Evolutionary conservation across 2,329 filamentous ascomycete genomes (phyloP).

Genomic region (Canariomyces notabilis): DNA sequence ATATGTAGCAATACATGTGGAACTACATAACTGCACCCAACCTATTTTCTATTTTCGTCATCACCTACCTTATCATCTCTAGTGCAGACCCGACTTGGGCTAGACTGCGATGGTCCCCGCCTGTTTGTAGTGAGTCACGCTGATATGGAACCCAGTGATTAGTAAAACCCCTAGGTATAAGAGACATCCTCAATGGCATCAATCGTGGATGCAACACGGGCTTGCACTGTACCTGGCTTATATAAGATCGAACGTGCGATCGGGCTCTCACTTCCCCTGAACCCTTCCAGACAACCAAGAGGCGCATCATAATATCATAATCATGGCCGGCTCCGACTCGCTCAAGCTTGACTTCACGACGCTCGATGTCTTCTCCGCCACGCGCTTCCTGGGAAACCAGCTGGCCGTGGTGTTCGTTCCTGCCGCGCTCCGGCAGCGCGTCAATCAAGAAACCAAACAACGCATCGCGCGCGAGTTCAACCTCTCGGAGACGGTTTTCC

Average conservation of each 20-base stretch:
- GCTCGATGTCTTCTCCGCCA: conserved; percentile 54
- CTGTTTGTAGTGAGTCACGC: too few species aligned
- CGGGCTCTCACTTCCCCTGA: background rate
- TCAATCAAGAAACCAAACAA: conserved; percentile 52
- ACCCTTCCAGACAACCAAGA: background rate
- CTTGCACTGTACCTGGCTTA: too few species aligned
- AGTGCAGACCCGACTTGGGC: too few species aligned
- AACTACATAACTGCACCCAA: too few species aligned
- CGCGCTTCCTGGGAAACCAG: conserved; percentile 52
- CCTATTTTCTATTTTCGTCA: too few species aligned
- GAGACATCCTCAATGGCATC: too few species aligned
- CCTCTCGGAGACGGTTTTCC: conserved; percentile 59
- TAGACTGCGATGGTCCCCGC: too few species aligned
- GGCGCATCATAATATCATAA: background rate
- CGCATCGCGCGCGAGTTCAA: conserved; percentile 58
- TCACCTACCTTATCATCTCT: too few species aligned
- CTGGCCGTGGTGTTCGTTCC: conserved; percentile 56
- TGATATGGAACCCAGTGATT: too few species aligned
- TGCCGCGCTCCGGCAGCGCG: conserved; percentile 29
- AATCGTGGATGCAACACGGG: too few species aligned
- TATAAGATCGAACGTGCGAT: background rate
- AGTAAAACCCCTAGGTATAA: too few species aligned
- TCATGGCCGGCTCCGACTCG: conserved; percentile 9
- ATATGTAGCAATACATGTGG: too few species aligned
- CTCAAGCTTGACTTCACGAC: conserved; percentile 43